These are phyloP conservation scores for Euphrasia confusa DNA, from an alignment of 257 asterid genomes.

Conservation along the genomic window DNA sequence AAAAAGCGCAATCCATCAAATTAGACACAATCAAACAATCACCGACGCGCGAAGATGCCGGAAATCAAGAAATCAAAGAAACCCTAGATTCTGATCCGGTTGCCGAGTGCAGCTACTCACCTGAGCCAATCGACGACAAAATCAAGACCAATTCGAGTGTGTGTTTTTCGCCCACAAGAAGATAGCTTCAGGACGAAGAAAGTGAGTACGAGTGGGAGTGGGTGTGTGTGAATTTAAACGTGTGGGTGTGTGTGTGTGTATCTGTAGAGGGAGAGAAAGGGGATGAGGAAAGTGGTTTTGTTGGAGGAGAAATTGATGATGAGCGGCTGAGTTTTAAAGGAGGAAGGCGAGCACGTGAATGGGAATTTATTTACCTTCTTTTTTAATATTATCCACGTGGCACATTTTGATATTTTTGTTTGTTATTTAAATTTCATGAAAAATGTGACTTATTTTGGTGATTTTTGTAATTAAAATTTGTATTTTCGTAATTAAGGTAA, in stretches of 20 bases:
- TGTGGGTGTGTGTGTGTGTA: slow-evolving; percentile 19
- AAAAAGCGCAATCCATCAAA: slow-evolving; percentile 4
- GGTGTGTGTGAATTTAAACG: slow-evolving; percentile 26
- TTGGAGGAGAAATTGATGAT: slow-evolving; percentile 23
- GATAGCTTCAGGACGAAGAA: slow-evolving; percentile 34
- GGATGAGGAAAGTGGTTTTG: slow-evolving; percentile 23
- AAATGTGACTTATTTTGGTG: background rate
- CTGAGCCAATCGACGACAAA: slow-evolving; percentile 28
- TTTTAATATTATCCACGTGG: background rate
- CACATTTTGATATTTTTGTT: background rate
- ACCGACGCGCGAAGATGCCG: slow-evolving; percentile 24
- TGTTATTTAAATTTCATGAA: background rate
- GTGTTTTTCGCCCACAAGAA: slow-evolving; percentile 23
- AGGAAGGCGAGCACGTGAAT: slow-evolving; percentile 36
- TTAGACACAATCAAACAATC: background rate
- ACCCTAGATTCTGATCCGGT: slow-evolving; percentile 46
- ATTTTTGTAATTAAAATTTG: too few relatives aligned
- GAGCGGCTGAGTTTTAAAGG: slow-evolving; percentile 40
- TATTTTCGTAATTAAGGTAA: too few relatives aligned
- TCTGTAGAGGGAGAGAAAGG: slow-evolving; percentile 16
- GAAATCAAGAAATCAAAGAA: slow-evolving; percentile 24
- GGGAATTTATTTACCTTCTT: slow-evolving; percentile 3
- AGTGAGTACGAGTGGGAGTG: slow-evolving; percentile 21
- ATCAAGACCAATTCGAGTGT: slow-evolving; percentile 20
- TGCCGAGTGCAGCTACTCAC: slow-evolving; percentile 36